phyloP scores from a whole-genome alignment of 306 rosid genomes.

The Quercus glauca region DNA sequence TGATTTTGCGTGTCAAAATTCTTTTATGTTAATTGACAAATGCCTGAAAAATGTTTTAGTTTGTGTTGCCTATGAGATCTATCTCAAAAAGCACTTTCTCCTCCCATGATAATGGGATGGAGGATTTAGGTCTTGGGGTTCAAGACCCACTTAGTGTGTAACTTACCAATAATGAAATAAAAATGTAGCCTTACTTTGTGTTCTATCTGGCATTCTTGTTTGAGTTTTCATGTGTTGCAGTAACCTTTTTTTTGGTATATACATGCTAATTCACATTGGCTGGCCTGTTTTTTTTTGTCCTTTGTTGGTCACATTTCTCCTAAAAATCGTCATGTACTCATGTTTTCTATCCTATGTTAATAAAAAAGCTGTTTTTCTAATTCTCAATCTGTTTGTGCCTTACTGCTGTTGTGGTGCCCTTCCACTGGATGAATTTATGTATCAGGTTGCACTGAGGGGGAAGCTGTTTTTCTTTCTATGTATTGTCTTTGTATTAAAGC shows the following conservation, averaged over 20 bases:
- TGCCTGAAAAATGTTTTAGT: background rate
- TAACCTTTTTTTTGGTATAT: background rate
- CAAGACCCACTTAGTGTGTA: no score
- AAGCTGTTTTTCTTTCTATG: background rate
- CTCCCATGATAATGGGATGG: no score
- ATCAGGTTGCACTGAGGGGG: background rate
- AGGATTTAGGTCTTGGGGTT: no score
- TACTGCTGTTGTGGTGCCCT: background rate
- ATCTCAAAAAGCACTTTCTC: no score
- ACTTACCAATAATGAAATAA: no score
- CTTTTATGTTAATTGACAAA: background rate
- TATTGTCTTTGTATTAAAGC: background rate
- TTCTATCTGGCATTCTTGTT: background rate
- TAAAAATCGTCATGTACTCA: background rate
- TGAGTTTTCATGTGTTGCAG: background rate
- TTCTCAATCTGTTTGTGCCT: background rate
- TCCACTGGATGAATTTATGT: background rate
- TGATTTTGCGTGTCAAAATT: background rate
- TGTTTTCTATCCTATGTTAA: background rate
- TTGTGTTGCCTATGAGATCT: no score
- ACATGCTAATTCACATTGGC: background rate
- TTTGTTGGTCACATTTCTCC: background rate
- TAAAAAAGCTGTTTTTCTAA: background rate
- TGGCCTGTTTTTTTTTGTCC: background rate
- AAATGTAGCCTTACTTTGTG: background rate